phyloP scores from a whole-genome alignment of 768 basidiomycete genomes.

The Panus rudis region DNA sequence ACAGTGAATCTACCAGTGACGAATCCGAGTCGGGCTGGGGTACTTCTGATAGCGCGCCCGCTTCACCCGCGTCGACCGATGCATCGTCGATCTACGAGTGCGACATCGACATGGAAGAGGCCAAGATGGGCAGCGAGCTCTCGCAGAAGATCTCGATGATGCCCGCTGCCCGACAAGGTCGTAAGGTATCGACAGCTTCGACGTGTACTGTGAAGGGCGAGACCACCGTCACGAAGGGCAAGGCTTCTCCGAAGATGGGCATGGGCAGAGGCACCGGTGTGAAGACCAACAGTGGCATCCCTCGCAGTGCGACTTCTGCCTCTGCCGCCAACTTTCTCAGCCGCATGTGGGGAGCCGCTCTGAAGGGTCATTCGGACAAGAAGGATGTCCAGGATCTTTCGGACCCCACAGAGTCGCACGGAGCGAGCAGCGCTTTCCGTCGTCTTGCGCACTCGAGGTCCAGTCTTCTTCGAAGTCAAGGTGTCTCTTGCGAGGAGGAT shows the following conservation, averaged over 20 bases:
- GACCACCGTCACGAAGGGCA: slow-evolving; percentile 6
- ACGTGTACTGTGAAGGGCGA: slow-evolving; percentile 29
- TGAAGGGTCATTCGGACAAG: slow-evolving; percentile 25
- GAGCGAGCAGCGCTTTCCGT: slow-evolving; percentile 27
- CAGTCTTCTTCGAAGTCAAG: slow-evolving; percentile 33
- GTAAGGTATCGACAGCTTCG: slow-evolving; percentile 31
- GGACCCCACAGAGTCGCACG: slow-evolving; percentile 23
- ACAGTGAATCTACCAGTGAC: slow-evolving; percentile 38
- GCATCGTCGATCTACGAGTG: slow-evolving; percentile 15
- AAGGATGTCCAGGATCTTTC: slow-evolving; percentile 16
- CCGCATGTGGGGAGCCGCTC: slow-evolving; percentile 69
- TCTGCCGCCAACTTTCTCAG: slow-evolving; percentile 60
- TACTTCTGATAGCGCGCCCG: slow-evolving; percentile 26
- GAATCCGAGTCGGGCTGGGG: slow-evolving; percentile 55
- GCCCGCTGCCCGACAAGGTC: slow-evolving; percentile 34
- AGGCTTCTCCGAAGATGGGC: too few relatives aligned
- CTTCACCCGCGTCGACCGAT: slow-evolving; percentile 19
- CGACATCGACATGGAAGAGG: slow-evolving; percentile 17
- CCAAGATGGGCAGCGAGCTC: slow-evolving; percentile 22
- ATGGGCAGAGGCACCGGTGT: slow-evolving; percentile 1
- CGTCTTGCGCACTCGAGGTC: slow-evolving; percentile 40
- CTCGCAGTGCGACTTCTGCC: slow-evolving; percentile 17
- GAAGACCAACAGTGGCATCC: slow-evolving; percentile 4
- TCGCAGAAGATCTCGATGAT: slow-evolving; percentile 40
- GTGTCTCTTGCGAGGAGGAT: too few relatives aligned